Conservation (phyloP, 441 rosid genomes). For the Populus tomentosa region DNA sequence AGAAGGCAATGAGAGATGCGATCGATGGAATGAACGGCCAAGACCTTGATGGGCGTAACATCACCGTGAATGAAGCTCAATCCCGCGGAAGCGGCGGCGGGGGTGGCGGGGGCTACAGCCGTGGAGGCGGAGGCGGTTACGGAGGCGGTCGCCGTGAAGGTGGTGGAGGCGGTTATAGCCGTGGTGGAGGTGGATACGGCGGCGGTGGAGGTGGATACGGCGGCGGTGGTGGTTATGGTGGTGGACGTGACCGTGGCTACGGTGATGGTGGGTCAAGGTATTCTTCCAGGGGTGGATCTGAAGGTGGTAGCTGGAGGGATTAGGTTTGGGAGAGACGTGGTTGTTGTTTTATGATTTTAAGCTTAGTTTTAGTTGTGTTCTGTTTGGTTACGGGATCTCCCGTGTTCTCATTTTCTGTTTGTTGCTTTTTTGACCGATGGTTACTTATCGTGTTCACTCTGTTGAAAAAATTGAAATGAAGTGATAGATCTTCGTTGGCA, state of each 20-base stretch:
- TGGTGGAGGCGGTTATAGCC: constrained; percentile 17
- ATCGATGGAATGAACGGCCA: constrained; percentile 73
- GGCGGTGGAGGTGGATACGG: too few species aligned
- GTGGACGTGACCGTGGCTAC: constrained; percentile 15
- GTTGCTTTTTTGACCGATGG: not conserved
- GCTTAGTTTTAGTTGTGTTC: not conserved
- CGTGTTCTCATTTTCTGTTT: not conserved
- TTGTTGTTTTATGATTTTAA: not conserved
- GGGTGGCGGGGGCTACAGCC: constrained; percentile 34
- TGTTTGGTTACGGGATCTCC: not conserved
- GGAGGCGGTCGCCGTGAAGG: constrained; percentile 17
- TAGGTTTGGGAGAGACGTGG: not conserved
- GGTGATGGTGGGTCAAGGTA: constrained; percentile 47
- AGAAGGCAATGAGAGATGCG: constrained; percentile 72
- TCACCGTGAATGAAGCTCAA: constrained; percentile 75
- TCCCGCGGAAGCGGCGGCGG: constrained; percentile 42
- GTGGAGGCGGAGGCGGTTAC: constrained; percentile 22
- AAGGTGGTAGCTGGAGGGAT: constrained; percentile 59
- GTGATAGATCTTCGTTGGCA: not conserved
- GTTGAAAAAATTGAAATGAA: not conserved
- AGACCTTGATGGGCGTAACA: constrained; percentile 62
- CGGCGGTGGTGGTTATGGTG: not conserved
- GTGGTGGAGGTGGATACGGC: constrained; percentile 22
- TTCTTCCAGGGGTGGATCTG: constrained; percentile 43
- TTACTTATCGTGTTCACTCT: not conserved